Evolutionary conservation across 2,329 filamentous ascomycete species (phyloP).

Genomic region (Aspergillus eucalypticola): DNA sequence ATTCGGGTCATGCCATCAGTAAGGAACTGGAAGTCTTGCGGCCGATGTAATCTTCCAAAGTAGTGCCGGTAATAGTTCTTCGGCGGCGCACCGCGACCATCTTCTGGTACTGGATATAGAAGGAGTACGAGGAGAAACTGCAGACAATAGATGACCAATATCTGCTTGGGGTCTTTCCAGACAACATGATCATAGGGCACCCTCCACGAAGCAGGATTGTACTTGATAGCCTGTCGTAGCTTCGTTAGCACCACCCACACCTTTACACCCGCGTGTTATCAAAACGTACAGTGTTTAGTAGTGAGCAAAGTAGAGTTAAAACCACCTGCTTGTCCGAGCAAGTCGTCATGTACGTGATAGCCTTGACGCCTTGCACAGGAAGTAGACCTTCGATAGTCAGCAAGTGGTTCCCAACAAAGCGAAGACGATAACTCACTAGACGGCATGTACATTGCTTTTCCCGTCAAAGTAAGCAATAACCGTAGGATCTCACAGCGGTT

Average conservation of each 20-base stretch:
- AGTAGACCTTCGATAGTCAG: conserved; percentile 55
- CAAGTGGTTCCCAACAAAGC: not conserved
- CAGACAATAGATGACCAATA: conserved; percentile 85
- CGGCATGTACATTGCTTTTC: conserved; percentile 91
- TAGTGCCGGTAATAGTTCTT: conserved; percentile 97
- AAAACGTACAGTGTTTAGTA: conserved; percentile 80
- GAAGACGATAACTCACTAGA: conserved; percentile 54
- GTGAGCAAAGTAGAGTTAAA: conserved; percentile 83
- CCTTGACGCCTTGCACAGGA: conserved; percentile 77
- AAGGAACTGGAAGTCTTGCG: conserved; percentile 96
- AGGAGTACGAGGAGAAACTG: conserved; percentile 85
- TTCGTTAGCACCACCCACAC: conserved; percentile 13
- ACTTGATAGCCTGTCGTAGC: conserved; percentile 75
- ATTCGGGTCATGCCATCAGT: conserved; percentile 92
- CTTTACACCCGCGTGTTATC: not conserved
- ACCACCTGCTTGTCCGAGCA: conserved; percentile 89
- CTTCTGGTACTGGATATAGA: conserved; percentile 84
- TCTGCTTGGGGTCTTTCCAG: conserved; percentile 86
- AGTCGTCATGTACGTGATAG: conserved; percentile 85
- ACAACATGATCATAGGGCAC: conserved; percentile 92
- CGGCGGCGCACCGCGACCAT: conserved; percentile 61
- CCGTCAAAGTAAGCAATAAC: conserved; percentile 78
- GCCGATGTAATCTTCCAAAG: conserved; percentile 82
- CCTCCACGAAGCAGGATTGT: conserved; percentile 90
- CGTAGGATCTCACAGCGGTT: conserved; percentile 89